Evolutionary conservation across 164 flowering plant species (phyloP), one percentile per base, ranked within the genome.

Genomic region (Tinospora cordifolia): DNA sequence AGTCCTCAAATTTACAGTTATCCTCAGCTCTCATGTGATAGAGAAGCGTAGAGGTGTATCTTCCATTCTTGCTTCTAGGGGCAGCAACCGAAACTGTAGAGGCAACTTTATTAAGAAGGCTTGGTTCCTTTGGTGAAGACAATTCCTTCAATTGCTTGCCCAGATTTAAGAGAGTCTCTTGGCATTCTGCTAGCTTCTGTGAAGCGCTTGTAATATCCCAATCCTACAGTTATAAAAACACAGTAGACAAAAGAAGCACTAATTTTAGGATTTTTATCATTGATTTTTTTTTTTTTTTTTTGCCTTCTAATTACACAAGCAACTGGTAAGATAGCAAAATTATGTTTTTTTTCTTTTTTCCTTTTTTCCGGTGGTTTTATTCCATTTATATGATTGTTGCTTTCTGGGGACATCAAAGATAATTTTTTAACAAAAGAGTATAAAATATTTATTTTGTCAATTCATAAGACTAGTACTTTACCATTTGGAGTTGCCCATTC

Each of bases 181-280:
- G 88, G 68, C 89, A 85, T 77, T 88, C 88, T 46, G 85, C 86
- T 21, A 86, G 75, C 80, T 83, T 90, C 65, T 73, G 83, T n/a
- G 94, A 85, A 71, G 96, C 94, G 63, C 86, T 84, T 49, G 81
- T 78, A 24, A 89, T 83, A 81, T 92, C 91, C 89, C 82, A 83
- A 22, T 82, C 92, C 98, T 92, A 4, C 46, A 38, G 22, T 21
- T 21, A 63, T 13, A 63, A 63, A 64, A 64, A 14, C 11, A 34
- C 21, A 64, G 11, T 34, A 3, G 15, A 63, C 13, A 30, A 36
- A 26, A 34, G 19, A 64, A 17, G 2, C 3, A 30, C 19, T 36
- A 44, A 2, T 36, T 1, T 51, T 13, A 49, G 58, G 15, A 21
- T 15, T 66, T 22, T 24, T 24, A 10, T 22, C 19, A n/a, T 10